Conservation (phyloP, 2,329 filamentous ascomycete species). For the Fusarium marasasianum region DNA sequence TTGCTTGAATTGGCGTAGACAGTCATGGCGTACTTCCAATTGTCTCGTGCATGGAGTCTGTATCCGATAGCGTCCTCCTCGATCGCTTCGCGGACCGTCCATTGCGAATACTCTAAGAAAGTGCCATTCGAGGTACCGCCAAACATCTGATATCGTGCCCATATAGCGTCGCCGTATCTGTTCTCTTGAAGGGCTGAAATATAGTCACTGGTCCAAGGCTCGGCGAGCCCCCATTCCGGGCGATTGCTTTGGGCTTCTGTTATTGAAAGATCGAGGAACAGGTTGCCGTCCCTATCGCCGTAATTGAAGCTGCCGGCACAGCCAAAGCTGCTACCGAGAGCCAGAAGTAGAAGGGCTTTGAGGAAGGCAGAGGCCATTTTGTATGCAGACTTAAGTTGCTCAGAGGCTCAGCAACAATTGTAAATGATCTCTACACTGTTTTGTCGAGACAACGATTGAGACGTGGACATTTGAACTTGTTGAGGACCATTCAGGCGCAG, state of each 20-base stretch:
- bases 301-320: neutral
- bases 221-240: neutral
- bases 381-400: no score
- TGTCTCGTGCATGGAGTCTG: neutral
- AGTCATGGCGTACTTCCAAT: neutral
- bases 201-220: neutral
- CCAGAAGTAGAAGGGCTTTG: neutral
- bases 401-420: no score
- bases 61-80: neutral
- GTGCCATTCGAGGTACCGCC: neutral
- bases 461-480: no score
- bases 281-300: neutral
- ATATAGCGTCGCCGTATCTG: neutral
- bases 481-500: neutral
- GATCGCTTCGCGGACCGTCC: neutral
- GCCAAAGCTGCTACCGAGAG: neutral
- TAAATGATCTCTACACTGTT: neutral
- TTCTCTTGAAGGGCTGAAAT: neutral
- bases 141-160: neutral
- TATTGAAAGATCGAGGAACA: neutral
- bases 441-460: neutral
- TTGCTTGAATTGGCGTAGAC: neutral
- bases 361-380: neutral
- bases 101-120: neutral
- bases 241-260: neutral